Base-by-base conservation (phyloP, 2,329 filamentous ascomycete species). In the Cladosporium phlei region DNA sequence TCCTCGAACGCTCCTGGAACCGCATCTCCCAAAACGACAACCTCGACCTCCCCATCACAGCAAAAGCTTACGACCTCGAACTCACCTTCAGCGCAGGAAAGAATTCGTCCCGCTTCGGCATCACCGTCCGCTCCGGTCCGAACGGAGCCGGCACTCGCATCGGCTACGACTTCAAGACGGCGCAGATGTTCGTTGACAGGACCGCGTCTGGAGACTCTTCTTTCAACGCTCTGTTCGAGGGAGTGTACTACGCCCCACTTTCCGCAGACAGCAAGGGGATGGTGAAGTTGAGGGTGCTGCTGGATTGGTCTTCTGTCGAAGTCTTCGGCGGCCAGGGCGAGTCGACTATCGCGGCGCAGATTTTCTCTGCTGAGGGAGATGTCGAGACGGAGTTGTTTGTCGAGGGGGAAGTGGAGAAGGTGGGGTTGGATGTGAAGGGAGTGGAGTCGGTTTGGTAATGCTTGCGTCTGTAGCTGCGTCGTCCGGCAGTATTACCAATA, bases 251-350 rank as follows among this genome's bases (percentile, higher is more conserved):
- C 21, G 34, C 34, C 11, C 34, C 34, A 8, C 21, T 37, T 11
- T 37, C 21, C 10, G 20, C 20, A 17, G 21, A 37, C 9, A 37
- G 14, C 10, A n/a, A 24, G 5, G 34, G 34, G n/a, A 17, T 21
- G n/a, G 12, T 37, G 17, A 37, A 37, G 34, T 20, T 37, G 8
- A 17, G 34, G 10, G 10, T 37, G n/a, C 12, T 37, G 20, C n/a
- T 37, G 10, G 34, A 37, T 14, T 37, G 34, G 34, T 24, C 34
- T n/a, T 37, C 34, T 10, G 34, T 37, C 21, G 34, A 37, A 20
- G 34, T 37, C 11, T 37, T 37, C 14, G 34, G 34, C 11, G 34
- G 34, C 14, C 34, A 37, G 7, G 34, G 34, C 21, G 34, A 37
- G 34, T 37, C 34, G 11, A 37, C 34, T 3, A 37, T 37, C 8